Percentiles rank a stretch among this genome's conserved stretches.
Evolutionary conservation across 2,329 filamentous ascomycete species (phyloP).

Genomic region (Claviceps paspali): DNA sequence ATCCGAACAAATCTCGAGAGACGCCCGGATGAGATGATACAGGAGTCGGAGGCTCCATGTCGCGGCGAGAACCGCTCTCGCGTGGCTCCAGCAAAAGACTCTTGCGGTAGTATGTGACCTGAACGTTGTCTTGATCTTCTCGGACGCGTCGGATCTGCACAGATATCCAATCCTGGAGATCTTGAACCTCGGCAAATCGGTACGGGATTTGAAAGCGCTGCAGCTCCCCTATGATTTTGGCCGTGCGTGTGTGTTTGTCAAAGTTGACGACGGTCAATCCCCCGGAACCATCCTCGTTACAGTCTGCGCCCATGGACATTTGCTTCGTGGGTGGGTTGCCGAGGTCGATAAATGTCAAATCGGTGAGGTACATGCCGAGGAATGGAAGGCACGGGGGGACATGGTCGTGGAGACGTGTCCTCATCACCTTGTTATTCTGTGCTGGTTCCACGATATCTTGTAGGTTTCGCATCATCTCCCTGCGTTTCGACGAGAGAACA

Average conservation of each 20-base stretch:
- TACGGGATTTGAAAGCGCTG: conserved; percentile 96
- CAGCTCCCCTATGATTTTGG: conserved; percentile 87
- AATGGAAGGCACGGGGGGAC: conserved; percentile 90
- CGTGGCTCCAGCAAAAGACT: conserved; percentile 72
- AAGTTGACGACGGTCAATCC: conserved; percentile 84
- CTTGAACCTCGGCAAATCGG: conserved; percentile 62
- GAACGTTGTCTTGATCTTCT: conserved; percentile 39
- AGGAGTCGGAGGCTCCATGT: conserved; percentile 19
- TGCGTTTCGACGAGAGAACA: conserved; percentile 66
- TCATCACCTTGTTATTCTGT: conserved; percentile 79
- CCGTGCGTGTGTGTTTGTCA: conserved; percentile 88
- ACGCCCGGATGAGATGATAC: conserved; percentile 15
- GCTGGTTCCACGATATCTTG: conserved; percentile 78
- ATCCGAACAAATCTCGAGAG: conserved; percentile 30
- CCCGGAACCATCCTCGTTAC: conserved; percentile 46
- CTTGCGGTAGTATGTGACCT: conserved; percentile 59
- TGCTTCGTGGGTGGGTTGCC: conserved; percentile 79
- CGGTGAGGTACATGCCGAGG: conserved; percentile 89
- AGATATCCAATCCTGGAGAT: conserved; percentile 88
- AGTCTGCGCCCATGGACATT: conserved; percentile 33
- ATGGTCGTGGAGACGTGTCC: conserved; percentile 68
- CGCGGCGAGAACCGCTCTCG: conserved; percentile 26
- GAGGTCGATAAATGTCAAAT: conserved; percentile 89
- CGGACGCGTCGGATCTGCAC: conserved; percentile 66
- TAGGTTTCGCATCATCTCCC: conserved; percentile 60